Conservation (phyloP, 75 land plant genomes). For the Picea glauca region DNA sequence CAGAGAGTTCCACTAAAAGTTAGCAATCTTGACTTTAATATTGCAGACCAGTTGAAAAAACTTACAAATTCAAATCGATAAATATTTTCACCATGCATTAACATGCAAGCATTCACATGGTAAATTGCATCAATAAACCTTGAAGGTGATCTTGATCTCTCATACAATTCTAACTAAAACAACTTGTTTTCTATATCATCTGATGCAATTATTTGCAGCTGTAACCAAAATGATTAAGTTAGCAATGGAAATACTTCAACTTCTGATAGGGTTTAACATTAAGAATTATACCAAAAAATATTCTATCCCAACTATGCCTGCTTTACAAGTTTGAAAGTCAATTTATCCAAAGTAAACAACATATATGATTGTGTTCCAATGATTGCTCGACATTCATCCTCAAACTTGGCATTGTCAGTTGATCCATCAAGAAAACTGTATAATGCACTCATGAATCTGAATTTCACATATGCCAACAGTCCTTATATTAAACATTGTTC, state of each 20-base stretch:
- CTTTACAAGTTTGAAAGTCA: slow-evolving; percentile 81
- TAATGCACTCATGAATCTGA: slow-evolving; percentile 71
- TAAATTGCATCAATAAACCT: slow-evolving; percentile 72
- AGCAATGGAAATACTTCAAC: neutral
- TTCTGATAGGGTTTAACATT: neutral
- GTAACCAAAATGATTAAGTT: slow-evolving; percentile 5
- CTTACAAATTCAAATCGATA: slow-evolving; percentile 83
- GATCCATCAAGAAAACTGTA: slow-evolving; percentile 81
- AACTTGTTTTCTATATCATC: slow-evolving; percentile 83
- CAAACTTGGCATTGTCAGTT: slow-evolving; percentile 85
- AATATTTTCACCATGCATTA: slow-evolving; percentile 72
- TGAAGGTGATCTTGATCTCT: slow-evolving; percentile 51
- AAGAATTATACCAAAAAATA: neutral
- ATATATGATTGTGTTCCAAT: slow-evolving; percentile 97
- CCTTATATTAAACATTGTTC: too few species aligned
- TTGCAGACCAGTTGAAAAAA: slow-evolving; percentile 9
- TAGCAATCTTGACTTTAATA: neutral
- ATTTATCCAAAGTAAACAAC: slow-evolving; percentile 84
- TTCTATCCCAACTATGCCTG: slow-evolving; percentile 31
- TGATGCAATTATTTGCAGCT: slow-evolving; percentile 71
- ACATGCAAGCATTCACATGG: slow-evolving; percentile 76
- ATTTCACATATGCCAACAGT: slow-evolving; percentile 3
- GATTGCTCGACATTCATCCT: slow-evolving; percentile 89
- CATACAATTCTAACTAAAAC: slow-evolving; percentile 73
- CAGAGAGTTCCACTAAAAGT: neutral